A percentile compares a stretch with the other conserved stretches of the same genome.
phyloP scores from a whole-genome alignment of 1,284 basidiomycete genomes.

The Fomitopsis betulina region DNA sequence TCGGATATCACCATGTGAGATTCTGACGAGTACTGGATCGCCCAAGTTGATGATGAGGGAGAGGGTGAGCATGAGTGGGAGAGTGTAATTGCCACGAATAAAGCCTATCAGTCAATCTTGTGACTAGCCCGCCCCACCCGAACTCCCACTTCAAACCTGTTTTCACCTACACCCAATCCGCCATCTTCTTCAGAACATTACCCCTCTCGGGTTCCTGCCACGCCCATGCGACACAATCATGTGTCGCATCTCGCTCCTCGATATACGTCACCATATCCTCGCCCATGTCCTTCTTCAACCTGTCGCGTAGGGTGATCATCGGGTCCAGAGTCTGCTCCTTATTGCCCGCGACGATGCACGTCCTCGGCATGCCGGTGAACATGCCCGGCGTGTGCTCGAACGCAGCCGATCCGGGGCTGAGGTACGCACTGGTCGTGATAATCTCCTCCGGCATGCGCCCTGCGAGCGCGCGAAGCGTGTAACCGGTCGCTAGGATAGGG shows the following conservation, averaged over 20 bases:
- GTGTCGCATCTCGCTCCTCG: conserved; percentile 46
- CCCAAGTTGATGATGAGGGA: no score
- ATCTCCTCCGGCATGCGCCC: conserved; percentile 38
- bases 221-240: conserved; percentile 45
- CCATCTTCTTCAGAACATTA: background rate
- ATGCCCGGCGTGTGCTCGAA: conserved; percentile 28
- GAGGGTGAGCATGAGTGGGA: no score
- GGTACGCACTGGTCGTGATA: conserved; percentile 41
- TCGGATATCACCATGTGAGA: no score
- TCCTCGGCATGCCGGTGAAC: conserved; percentile 51
- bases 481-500: conserved; percentile 18
- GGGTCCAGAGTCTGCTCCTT: conserved; percentile 49
- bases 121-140: no score
- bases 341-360: conserved; percentile 49
- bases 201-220: conserved; percentile 56
- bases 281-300: conserved; percentile 39
- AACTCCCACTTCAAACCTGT: no score
- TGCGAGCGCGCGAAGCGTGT: conserved; percentile 34
- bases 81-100: no score
- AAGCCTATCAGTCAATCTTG: no score
- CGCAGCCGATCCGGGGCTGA: conserved; percentile 49
- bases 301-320: conserved; percentile 28
- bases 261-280: conserved; percentile 41
- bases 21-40: no score
- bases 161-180: background rate